Conservation (phyloP, 2,329 filamentous ascomycete species). For the Stagonosporopsis tanaceti region DNA sequence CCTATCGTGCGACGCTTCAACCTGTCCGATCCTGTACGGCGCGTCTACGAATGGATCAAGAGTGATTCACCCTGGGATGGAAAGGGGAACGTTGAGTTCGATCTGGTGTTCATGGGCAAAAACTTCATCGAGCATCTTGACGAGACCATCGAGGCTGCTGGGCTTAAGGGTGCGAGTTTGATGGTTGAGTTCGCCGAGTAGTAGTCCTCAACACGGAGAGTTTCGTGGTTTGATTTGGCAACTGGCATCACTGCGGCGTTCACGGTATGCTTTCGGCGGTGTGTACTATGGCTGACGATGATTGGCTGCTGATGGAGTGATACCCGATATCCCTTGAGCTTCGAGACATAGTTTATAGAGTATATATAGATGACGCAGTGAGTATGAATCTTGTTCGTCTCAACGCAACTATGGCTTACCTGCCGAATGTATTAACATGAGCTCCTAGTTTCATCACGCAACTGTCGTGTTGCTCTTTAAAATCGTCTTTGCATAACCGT, state of each 20-base stretch:
- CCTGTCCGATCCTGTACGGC: slow-evolving; percentile 76
- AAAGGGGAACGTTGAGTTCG: slow-evolving; percentile 80
- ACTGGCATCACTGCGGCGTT: slow-evolving; percentile 16
- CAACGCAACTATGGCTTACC: neutral
- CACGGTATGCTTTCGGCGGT: slow-evolving; percentile 6
- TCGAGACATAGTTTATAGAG: slow-evolving; percentile 2
- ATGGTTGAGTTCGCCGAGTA: slow-evolving; percentile 81
- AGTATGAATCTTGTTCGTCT: neutral
- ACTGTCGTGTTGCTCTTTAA: neutral
- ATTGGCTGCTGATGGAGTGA: slow-evolving; percentile 2
- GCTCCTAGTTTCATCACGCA: neutral
- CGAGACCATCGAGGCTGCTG: slow-evolving; percentile 77
- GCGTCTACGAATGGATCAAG: slow-evolving; percentile 97
- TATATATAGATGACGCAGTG: slow-evolving; percentile 7
- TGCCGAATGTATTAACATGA: neutral
- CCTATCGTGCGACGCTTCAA: slow-evolving; percentile 88
- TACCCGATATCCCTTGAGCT: slow-evolving; percentile 10
- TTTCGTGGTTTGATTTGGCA: neutral
- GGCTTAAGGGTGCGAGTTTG: slow-evolving; percentile 89
- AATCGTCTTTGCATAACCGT: neutral
- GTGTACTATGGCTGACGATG: neutral
- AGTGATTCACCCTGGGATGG: slow-evolving; percentile 79
- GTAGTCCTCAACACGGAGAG: neutral
- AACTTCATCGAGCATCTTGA: slow-evolving; percentile 82
- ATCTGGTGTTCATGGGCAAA: slow-evolving; percentile 86